Percentiles rank a stretch among this genome's conserved stretches.
phyloP scores from a whole-genome alignment of 768 basidiomycete species.

The Tephrocybe sp. region DNA sequence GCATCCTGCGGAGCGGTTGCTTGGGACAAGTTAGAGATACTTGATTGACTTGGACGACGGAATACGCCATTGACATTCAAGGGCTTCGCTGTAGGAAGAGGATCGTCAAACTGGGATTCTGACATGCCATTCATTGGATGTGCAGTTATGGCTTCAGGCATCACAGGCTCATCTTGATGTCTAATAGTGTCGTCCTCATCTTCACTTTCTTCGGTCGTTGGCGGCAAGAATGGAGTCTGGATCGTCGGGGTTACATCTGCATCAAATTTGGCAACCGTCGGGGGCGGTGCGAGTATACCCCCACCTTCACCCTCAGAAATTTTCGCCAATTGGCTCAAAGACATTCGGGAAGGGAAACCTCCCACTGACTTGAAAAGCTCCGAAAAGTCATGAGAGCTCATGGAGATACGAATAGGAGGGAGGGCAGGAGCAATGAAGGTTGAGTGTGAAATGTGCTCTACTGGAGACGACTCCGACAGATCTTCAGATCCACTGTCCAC shows the following conservation, averaged over 20 bases:
- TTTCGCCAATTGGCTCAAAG: constrained; percentile 45
- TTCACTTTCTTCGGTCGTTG: constrained; percentile 12
- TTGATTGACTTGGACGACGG: constrained; percentile 7
- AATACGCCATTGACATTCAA: constrained; percentile 10
- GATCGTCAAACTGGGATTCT: neutral
- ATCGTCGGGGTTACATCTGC: constrained; percentile 23
- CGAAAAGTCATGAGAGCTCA: constrained; percentile 80
- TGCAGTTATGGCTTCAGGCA: neutral
- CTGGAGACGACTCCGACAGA: constrained; percentile 54
- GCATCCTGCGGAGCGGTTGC: neutral
- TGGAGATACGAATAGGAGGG: constrained; percentile 89
- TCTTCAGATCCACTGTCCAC: constrained; percentile 42
- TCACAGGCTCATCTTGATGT: neutral
- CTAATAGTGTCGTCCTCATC: constrained; percentile 15
- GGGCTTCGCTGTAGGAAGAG: constrained; percentile 2
- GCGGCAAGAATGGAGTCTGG: constrained; percentile 20
- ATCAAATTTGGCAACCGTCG: constrained; percentile 27
- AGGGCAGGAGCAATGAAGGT: constrained; percentile 86
- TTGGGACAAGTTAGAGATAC: constrained; percentile 7
- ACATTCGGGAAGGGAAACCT: constrained; percentile 43
- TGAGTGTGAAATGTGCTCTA: constrained; percentile 64
- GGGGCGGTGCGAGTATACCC: constrained; percentile 30
- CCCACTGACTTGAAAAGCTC: constrained; percentile 64
- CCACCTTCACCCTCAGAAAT: constrained; percentile 30
- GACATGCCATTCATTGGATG: neutral